phyloP scores from a whole-genome alignment of 176 grass and related monocot species.

The Aegilops speltoides region DNA sequence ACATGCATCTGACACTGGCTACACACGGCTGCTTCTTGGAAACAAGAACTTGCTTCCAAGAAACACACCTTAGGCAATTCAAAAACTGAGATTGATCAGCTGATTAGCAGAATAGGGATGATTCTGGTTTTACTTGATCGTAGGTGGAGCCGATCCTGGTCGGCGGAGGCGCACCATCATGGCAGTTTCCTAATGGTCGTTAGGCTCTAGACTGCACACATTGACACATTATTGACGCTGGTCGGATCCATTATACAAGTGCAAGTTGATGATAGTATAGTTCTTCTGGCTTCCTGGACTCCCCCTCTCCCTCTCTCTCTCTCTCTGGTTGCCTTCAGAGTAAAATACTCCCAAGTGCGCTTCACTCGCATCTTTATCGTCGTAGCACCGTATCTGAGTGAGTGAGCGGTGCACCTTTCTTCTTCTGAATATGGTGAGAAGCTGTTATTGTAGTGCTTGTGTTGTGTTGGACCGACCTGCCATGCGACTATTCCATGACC shows the following conservation, averaged over 20 bases:
- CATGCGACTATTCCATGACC: no score
- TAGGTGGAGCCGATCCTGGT: neutral
- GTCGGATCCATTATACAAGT: neutral
- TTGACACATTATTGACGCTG: neutral
- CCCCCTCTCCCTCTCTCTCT: no score
- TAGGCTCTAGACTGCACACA: neutral
- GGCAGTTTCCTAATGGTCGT: neutral
- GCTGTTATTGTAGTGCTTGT: no score
- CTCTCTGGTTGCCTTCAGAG: neutral
- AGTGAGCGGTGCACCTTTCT: neutral
- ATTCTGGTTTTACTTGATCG: neutral
- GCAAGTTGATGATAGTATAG: neutral
- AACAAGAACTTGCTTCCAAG: constrained; percentile 1
- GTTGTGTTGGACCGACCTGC: no score
- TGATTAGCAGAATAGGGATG: neutral
- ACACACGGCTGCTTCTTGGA: neutral
- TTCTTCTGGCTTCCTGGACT: neutral
- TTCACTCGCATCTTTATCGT: neutral
- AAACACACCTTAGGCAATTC: neutral
- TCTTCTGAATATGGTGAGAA: no score
- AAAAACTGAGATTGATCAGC: neutral
- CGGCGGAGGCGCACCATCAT: neutral
- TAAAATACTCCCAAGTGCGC: neutral
- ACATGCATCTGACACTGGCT: neutral
- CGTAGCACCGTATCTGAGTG: neutral